Evolutionary conservation across 768 basidiomycete genomes (phyloP).

Genomic region (Porphyrellus cyaneotinctus): DNA sequence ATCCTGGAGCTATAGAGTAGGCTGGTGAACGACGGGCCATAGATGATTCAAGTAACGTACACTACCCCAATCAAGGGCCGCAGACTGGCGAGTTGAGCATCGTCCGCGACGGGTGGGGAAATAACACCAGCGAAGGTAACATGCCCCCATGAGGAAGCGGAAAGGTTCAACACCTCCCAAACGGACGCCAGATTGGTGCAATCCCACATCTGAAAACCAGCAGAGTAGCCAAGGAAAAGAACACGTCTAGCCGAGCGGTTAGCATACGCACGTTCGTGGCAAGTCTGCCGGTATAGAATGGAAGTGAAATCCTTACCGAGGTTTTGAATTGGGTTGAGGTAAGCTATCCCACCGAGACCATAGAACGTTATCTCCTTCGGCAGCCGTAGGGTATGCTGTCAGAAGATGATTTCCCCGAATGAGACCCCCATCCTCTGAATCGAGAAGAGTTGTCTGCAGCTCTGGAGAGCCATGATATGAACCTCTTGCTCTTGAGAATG

Average conservation of each 20-base stretch:
- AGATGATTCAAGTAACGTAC: constrained; percentile 22
- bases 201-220: constrained; percentile 61
- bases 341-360: constrained; percentile 35
- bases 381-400: constrained; percentile 30
- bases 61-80: constrained; percentile 35
- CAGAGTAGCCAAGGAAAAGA: constrained; percentile 50
- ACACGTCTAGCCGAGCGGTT: constrained; percentile 33
- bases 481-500: constrained; percentile 4
- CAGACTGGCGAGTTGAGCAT: constrained; percentile 31
- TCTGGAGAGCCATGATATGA: constrained; percentile 15
- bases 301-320: constrained; percentile 14
- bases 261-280: constrained; percentile 3
- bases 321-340: constrained; percentile 13
- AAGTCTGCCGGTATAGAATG: background rate
- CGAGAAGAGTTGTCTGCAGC: constrained; percentile 6
- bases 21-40: constrained; percentile 1
- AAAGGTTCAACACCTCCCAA: constrained; percentile 51
- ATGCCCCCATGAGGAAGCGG: constrained; percentile 33
- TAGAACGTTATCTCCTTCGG: constrained; percentile 28
- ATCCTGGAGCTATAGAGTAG: constrained; percentile 20
- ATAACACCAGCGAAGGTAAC: constrained; percentile 41
- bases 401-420: constrained; percentile 11
- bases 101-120: constrained; percentile 25
- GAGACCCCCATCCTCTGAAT: constrained; percentile 24
- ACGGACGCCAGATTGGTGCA: constrained; percentile 49